These are phyloP conservation scores for Pascua sp. DNA, from an alignment of 1,284 basidiomycete species.

Conservation along the genomic window DNA sequence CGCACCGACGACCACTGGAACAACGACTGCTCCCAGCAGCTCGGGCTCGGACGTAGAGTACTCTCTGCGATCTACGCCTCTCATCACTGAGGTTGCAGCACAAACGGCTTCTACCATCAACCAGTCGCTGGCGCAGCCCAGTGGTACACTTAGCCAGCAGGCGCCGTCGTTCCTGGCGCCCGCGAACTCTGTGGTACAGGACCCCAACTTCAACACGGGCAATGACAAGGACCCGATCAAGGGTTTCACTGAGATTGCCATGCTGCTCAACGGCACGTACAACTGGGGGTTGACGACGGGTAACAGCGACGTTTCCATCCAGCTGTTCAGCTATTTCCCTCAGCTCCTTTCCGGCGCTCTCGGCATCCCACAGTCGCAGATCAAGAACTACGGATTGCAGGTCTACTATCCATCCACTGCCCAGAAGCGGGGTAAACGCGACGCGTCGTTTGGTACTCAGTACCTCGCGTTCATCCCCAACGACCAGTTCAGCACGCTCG, in stretches of 20 bases:
- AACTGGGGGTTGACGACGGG: constrained; percentile 41
- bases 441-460: constrained; percentile 43
- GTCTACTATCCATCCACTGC: constrained; percentile 48
- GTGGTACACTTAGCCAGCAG: no score
- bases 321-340: constrained; percentile 49
- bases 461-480: constrained; percentile 50
- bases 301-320: constrained; percentile 45
- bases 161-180: no score
- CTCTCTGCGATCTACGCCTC: no score
- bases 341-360: constrained; percentile 40
- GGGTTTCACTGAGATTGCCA: constrained; percentile 38
- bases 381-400: constrained; percentile 47
- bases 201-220: constrained; percentile 30
- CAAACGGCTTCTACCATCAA: no score
- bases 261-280: constrained; percentile 43
- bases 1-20: no score
- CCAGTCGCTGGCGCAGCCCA: no score
- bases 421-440: no score
- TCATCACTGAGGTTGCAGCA: no score
- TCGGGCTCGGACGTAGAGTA: no score
- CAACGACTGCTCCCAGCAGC: no score
- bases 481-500: constrained; percentile 42
- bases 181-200: constrained; percentile 34
- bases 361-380: constrained; percentile 27
- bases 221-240: constrained; percentile 30